These are phyloP conservation scores for Fusarium protoensiforme DNA, from an alignment of 2,329 filamentous ascomycete species.

Conservation along the genomic window DNA sequence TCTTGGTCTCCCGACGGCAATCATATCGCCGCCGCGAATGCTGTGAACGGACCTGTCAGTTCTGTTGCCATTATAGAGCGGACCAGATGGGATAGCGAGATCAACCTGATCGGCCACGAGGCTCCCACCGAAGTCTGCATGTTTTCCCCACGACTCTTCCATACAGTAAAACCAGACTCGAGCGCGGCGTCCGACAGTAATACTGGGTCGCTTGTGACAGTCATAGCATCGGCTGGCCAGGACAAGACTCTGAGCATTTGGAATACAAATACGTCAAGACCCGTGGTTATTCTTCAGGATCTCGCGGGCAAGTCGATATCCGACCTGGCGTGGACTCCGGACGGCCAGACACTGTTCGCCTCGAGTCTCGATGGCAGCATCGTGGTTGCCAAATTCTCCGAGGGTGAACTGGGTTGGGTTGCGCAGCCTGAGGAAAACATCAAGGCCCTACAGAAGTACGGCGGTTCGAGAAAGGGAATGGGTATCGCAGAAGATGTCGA, in stretches of 20 bases:
- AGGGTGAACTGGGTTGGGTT: constrained; percentile 90
- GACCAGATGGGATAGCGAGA: constrained; percentile 93
- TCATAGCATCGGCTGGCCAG: constrained; percentile 95
- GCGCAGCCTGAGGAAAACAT: constrained; percentile 90
- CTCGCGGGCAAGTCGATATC: constrained; percentile 91
- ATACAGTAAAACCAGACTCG: constrained; percentile 72
- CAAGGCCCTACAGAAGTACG: constrained; percentile 92
- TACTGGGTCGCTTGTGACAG: constrained; percentile 75
- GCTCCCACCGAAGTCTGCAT: constrained; percentile 97
- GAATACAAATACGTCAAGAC: constrained; percentile 95
- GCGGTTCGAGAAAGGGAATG: constrained; percentile 85
- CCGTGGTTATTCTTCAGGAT: constrained; percentile 90
- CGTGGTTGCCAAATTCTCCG: constrained; percentile 82
- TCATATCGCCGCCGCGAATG: constrained; percentile 96
- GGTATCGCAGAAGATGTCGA: constrained; percentile 95
- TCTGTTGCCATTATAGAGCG: constrained; percentile 96
- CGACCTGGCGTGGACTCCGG: constrained; percentile 92
- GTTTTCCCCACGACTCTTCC: constrained; percentile 92
- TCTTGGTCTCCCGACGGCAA: constrained; percentile 98
- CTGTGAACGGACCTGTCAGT: constrained; percentile 96
- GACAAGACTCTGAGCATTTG: constrained; percentile 97
- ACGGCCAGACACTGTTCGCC: constrained; percentile 87
- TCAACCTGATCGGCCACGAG: constrained; percentile 97
- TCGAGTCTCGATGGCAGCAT: constrained; percentile 92
- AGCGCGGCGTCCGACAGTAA: constrained; percentile 58